Conservation (phyloP, 1,284 basidiomycete genomes). For the Peniophora sp. region DNA sequence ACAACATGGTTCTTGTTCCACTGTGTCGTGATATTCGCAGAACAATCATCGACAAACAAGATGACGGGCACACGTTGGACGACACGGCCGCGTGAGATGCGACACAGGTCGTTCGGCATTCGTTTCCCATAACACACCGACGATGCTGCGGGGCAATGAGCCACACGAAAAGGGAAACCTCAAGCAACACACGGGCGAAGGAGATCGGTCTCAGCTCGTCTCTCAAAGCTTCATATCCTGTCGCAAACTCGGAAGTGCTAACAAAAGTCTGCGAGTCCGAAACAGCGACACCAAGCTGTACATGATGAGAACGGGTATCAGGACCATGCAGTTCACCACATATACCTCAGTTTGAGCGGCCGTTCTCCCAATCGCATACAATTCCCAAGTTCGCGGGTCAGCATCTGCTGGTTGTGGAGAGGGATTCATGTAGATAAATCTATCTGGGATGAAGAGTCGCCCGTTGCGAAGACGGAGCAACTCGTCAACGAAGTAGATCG, state of each 20-base stretch:
- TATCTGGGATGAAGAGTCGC: conserved; percentile 13
- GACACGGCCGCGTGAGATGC: conserved; percentile 13
- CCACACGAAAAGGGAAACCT: no score
- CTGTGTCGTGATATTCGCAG: conserved; percentile 22
- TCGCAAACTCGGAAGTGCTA: no score
- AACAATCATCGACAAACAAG: conserved; percentile 24
- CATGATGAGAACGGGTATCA: conserved; percentile 2
- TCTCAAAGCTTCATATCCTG: no score
- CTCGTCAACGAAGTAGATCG: conserved; percentile 14
- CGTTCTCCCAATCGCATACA: neutral
- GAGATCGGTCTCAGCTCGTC: no score
- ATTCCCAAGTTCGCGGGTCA: neutral
- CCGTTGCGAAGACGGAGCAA: conserved; percentile 7
- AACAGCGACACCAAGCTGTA: no score
- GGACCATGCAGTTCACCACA: no score
- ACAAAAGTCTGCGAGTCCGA: no score
- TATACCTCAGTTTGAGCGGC: neutral
- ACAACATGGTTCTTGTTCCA: conserved; percentile 22
- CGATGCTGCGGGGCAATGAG: no score
- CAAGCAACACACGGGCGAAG: no score
- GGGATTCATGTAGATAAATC: conserved; percentile 13
- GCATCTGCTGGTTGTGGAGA: neutral
- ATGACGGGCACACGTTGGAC: conserved; percentile 17
- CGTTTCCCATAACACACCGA: no score
- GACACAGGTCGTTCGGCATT: conserved; percentile 13